Evolutionary conservation across 116 monocot genomes (phyloP).

Genomic region (Cymodocea nodosa): DNA sequence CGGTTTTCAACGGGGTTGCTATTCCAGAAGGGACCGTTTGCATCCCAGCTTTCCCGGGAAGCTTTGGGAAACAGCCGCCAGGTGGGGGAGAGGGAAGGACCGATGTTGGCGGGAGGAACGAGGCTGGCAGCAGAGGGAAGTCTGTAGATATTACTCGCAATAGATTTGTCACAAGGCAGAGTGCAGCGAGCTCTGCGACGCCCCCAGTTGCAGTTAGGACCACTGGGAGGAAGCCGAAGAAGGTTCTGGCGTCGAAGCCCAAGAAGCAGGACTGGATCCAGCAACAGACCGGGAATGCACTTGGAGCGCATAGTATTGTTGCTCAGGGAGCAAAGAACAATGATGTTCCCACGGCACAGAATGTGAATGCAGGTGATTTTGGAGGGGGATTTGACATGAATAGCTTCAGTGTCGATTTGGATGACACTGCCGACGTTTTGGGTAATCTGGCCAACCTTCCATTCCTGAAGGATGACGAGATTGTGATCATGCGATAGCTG

Average conservation of each 20-base stretch:
- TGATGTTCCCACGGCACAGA: not conserved
- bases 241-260: conserved; percentile 17
- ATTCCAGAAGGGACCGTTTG: conserved; percentile 21
- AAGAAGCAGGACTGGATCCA: conserved; percentile 4
- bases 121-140: not conserved
- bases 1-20: conserved; percentile 8
- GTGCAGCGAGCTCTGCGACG: not conserved
- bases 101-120: not conserved
- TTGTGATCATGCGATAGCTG: conserved; percentile 7
- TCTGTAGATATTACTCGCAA: not conserved
- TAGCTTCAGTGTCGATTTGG: conserved; percentile 23
- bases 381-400: conserved; percentile 12
- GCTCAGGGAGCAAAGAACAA: not conserved
- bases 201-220: not conserved
- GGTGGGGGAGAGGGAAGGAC: conserved; percentile 1
- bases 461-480: conserved; percentile 16
- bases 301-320: not conserved
- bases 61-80: not conserved
- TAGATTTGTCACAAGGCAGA: not conserved
- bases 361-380: conserved; percentile 4
- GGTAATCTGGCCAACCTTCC: conserved; percentile 33
- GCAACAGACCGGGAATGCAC: not conserved
- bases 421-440: conserved; percentile 27
- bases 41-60: conserved; percentile 20
- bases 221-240: conserved; percentile 15